Evolutionary conservation across 768 basidiomycete species (phyloP), one percentile per base, ranked within the genome.

Genomic region (Cantharellus anzutake): DNA sequence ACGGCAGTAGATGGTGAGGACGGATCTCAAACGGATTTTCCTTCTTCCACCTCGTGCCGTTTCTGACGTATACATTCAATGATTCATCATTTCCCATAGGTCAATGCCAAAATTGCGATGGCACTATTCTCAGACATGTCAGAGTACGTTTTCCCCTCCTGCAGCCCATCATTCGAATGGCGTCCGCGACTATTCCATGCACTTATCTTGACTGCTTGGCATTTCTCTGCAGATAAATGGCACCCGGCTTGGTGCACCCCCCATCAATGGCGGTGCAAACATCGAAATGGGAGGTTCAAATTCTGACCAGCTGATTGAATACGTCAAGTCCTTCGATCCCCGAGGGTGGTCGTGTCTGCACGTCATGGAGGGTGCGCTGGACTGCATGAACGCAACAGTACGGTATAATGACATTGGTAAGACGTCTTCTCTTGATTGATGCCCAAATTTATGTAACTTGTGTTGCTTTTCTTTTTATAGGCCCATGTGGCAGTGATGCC

Each of bases 281-380:
- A 86, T 91, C 59, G 87, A 90, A 70, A 82, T 91, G 75, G 89
- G 89, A 3, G 89, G 87, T 5, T 65, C 74, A 20, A 90, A 84
- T 63, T 71, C 78, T 2, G 72, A 76, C 65, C 88, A 92, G 68
- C 64, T 88, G 42, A 73, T 92, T 59, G 85, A 90, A 72, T 80
- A 78, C 62, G 86, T 90, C 5, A 78, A 74, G 63, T 82, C 84
- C 4, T 85, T 72, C 66, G 80, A 91, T 68, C 85, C 86, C 2
- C 76, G 87, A 57, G 72, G 84, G 61, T 90, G 89, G 88, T 80
- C 84, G 4, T 89, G 87, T 68, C 73, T 92, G 42, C 90, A 92
- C 65, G 67, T 91, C 40, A 72, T 75, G 0, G 82, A 90, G 67
- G 89, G 88, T 3, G 68, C 75, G 41, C 73, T 83, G 42, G 73